Evolutionary conservation across 148 eudicot genomes (phyloP).

Genomic region (Nepenthes gracilis): DNA sequence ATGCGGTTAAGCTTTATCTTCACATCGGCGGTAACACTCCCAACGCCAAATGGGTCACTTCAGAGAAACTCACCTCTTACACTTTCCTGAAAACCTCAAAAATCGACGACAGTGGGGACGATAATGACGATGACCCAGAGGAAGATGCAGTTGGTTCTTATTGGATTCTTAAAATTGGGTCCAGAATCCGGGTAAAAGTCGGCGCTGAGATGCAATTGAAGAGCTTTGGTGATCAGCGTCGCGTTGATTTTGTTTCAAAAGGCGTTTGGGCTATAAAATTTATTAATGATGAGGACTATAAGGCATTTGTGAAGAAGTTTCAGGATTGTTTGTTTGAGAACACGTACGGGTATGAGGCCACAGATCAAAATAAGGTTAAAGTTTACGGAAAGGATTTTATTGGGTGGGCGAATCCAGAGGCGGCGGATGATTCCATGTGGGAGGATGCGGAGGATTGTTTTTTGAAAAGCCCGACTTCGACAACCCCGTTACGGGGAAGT

Average conservation of each 20-base stretch:
- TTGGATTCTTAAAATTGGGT: conserved; percentile 67
- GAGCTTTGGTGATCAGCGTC: conserved; percentile 73
- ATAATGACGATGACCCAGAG: conserved; percentile 23
- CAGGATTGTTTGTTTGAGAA: conserved; percentile 86
- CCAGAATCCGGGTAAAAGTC: conserved; percentile 52
- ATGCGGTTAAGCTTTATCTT: conserved; percentile 74
- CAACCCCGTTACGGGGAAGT: conserved; percentile 20
- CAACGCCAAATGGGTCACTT: conserved; percentile 67
- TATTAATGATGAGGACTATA: conserved; percentile 36
- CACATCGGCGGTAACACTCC: conserved; percentile 81
- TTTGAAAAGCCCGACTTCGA: conserved; percentile 8
- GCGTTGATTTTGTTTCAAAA: conserved; percentile 67
- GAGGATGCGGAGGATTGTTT: conserved; percentile 45
- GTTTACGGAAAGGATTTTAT: conserved; percentile 86
- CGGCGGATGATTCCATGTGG: conserved; percentile 89
- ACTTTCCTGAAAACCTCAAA: conserved; percentile 26
- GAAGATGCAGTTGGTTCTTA: conserved; percentile 11
- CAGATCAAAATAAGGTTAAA: conserved; percentile 59
- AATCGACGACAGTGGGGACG: conserved; percentile 19
- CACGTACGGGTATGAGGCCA: conserved; percentile 56
- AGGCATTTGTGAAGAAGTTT: conserved; percentile 43
- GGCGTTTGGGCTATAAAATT: conserved; percentile 95
- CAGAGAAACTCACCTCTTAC: conserved; percentile 41
- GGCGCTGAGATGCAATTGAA: conserved; percentile 76
- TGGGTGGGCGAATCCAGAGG: conserved; percentile 78